A percentile compares a stretch with the other conserved stretches of the same genome.
Conservation (phyloP, 2,329 filamentous ascomycete species). For the Sporothrix inflata region DNA sequence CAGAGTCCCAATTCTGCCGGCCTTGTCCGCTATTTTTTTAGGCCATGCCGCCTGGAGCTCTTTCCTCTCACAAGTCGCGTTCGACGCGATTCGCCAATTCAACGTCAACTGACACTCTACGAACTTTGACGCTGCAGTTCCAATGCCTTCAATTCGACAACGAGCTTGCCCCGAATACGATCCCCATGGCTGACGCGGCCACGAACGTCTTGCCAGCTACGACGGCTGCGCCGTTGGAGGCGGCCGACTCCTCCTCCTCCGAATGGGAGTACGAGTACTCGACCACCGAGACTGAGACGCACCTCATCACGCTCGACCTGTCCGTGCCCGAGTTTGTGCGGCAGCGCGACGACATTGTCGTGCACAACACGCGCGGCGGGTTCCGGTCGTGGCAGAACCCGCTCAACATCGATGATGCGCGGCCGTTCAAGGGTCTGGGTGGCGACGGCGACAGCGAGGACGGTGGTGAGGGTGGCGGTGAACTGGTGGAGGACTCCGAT, state of each 20-base stretch:
- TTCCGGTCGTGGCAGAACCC: conserved; percentile 49
- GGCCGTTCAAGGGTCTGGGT: conserved; percentile 30
- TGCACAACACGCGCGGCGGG: conserved; percentile 48
- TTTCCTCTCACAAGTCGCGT: neutral
- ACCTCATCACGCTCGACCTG: conserved; percentile 66
- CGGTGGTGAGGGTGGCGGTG: conserved; percentile 24
- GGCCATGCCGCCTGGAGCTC: neutral
- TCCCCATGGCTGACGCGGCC: conserved; percentile 4
- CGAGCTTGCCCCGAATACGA: neutral
- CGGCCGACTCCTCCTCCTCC: conserved; percentile 57
- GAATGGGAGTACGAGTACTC: conserved; percentile 73
- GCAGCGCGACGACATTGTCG: conserved; percentile 45
- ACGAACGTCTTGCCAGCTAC: neutral
- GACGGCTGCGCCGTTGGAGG: neutral
- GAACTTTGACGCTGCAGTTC: neutral
- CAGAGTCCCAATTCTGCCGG: conserved; percentile 37
- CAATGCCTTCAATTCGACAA: neutral
- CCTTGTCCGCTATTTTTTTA: conserved; percentile 38
- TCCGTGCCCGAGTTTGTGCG: conserved; percentile 62
- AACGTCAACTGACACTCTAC: neutral
- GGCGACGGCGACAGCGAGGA: conserved; percentile 29
- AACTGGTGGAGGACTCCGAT: neutral
- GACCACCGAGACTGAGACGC: conserved; percentile 66
- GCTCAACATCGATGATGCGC: conserved; percentile 33
- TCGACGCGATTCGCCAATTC: neutral